A percentile compares a stretch with the other conserved stretches of the same genome.
Conservation (phyloP, 1,284 basidiomycete species). For the Apiotrichum montevideense region DNA sequence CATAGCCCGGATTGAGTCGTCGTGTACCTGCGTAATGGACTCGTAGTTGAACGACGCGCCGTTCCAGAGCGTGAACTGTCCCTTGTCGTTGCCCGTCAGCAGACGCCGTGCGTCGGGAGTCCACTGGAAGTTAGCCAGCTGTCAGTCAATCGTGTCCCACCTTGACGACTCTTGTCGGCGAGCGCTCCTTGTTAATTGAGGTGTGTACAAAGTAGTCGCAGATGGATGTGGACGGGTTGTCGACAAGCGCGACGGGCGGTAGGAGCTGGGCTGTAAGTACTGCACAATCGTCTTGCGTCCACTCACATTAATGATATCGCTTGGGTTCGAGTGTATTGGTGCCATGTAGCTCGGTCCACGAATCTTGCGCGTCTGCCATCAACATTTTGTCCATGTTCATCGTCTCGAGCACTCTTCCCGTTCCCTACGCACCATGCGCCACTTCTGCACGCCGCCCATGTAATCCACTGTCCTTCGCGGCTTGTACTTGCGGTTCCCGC, state of each 20-base stretch:
- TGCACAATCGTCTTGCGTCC: too few species aligned
- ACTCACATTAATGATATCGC: conserved; percentile 74
- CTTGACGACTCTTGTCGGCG: conserved; percentile 89
- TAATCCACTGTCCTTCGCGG: conserved; percentile 93
- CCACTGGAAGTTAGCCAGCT: conserved; percentile 58
- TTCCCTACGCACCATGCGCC: conserved; percentile 61
- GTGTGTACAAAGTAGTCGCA: conserved; percentile 97
- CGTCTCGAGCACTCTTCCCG: too few species aligned
- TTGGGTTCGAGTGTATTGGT: conserved; percentile 69
- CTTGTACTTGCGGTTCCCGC: conserved; percentile 79
- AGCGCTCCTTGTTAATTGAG: conserved; percentile 95
- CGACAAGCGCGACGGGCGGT: conserved; percentile 81
- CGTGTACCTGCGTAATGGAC: conserved; percentile 96
- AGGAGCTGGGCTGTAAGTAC: conserved; percentile 58
- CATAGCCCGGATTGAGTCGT: conserved; percentile 84
- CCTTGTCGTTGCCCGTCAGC: conserved; percentile 89
- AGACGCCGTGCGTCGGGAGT: conserved; percentile 90
- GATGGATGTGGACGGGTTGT: conserved; percentile 81
- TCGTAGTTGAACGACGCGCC: conserved; percentile 99
- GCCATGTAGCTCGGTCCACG: conserved; percentile 56
- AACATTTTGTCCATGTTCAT: too few species aligned
- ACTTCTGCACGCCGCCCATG: conserved; percentile 76
- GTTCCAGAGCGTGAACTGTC: conserved; percentile 99
- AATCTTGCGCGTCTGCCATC: conserved; percentile 60
- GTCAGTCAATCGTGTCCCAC: conserved; percentile 30